Evolutionary conservation across 2,329 filamentous ascomycete species (phyloP).

Genomic region (Fragosphaeria purpurea): DNA sequence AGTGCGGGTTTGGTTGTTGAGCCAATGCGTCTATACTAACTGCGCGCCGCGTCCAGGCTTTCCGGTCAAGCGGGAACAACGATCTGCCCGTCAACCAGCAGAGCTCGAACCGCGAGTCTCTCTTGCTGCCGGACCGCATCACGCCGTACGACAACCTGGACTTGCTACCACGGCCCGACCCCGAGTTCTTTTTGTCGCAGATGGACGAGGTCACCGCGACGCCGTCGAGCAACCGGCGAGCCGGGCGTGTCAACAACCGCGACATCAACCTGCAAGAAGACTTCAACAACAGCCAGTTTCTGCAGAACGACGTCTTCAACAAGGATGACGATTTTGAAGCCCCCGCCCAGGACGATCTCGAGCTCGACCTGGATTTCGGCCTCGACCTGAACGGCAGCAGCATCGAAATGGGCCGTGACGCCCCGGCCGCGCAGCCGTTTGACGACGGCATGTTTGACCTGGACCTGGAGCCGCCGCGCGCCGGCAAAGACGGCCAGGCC

Average conservation of each 20-base stretch:
- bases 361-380: conserved; percentile 65
- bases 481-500: conserved; percentile 45
- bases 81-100: conserved; percentile 80
- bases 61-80: conserved; percentile 88
- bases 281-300: conserved; percentile 67
- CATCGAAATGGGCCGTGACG: conserved; percentile 86
- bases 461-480: conserved; percentile 40
- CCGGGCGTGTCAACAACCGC: conserved; percentile 47
- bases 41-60: conserved; percentile 51
- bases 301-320: conserved; percentile 52
- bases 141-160: conserved; percentile 79
- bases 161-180: conserved; percentile 75
- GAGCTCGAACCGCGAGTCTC: conserved; percentile 70
- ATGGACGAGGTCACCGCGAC: conserved; percentile 51
- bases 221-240: conserved; percentile 39
- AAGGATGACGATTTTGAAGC: conserved; percentile 48
- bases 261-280: conserved; percentile 62
- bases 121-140: conserved; percentile 84
- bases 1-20: too few relatives aligned
- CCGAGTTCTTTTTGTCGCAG: conserved; percentile 71
- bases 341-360: conserved; percentile 54
- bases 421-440: conserved; percentile 53
- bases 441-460: conserved; percentile 62
- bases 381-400: conserved; percentile 61
- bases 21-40: conserved; percentile 14